These are phyloP conservation scores for Bremia lactucae DNA, from an alignment of 352 stramenopile genomes.

Conservation along the genomic window DNA sequence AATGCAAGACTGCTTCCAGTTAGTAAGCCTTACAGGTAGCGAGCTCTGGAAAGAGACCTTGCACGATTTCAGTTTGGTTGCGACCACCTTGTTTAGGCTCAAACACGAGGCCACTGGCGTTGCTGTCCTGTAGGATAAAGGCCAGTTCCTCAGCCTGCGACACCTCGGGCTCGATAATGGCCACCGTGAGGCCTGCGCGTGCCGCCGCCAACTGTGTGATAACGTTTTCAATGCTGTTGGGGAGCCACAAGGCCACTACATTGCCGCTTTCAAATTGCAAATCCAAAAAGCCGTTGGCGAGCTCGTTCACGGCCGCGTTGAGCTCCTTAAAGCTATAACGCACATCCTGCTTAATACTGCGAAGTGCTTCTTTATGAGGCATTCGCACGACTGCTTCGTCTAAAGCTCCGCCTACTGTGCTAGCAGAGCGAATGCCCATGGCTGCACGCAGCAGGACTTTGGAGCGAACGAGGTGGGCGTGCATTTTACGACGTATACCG, in stretches of 20 bases:
- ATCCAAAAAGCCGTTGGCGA: conserved; percentile 68
- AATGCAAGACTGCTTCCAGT: no score
- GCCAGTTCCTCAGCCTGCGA: conserved; percentile 63
- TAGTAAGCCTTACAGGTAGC: conserved; percentile 48
- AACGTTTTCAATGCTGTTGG: conserved; percentile 75
- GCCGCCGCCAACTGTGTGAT: conserved; percentile 77
- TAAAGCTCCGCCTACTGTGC: conserved; percentile 54
- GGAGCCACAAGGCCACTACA: conserved; percentile 77
- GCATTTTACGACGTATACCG: conserved; percentile 28
- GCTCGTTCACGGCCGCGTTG: conserved; percentile 54
- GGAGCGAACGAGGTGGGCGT: conserved; percentile 53
- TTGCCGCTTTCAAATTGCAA: conserved; percentile 58
- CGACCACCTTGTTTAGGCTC: conserved; percentile 70
- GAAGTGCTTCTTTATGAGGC: conserved; percentile 81
- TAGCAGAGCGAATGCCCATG: conserved; percentile 32
- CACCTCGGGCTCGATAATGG: conserved; percentile 69
- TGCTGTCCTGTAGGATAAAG: conserved; percentile 72
- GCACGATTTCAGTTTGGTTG: conserved; percentile 66
- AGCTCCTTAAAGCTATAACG: conserved; percentile 83
- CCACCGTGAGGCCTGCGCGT: conserved; percentile 73
- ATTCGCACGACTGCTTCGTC: conserved; percentile 67
- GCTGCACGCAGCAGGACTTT: conserved; percentile 35
- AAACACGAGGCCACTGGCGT: conserved; percentile 71
- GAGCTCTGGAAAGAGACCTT: conserved; percentile 65
- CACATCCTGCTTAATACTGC: conserved; percentile 72